Evolutionary conservation across 345 rosid genomes (phyloP).

Genomic region (Geranium rotundifolium): DNA sequence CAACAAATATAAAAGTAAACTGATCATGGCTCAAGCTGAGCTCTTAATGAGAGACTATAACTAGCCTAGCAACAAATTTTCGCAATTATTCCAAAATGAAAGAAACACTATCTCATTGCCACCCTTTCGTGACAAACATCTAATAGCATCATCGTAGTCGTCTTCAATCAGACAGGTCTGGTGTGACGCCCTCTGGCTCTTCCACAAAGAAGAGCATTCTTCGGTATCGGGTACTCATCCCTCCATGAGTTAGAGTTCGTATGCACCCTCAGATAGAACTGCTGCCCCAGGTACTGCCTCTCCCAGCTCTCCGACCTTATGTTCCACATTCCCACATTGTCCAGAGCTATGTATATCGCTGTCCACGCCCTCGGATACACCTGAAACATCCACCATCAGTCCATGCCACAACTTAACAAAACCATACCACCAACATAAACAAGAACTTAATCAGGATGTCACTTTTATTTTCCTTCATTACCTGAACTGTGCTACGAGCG

Average conservation of each 20-base stretch:
- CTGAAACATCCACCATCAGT: slow-evolving; percentile 17
- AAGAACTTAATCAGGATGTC: background rate
- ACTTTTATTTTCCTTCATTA: slow-evolving; percentile 3
- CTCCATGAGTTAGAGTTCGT: slow-evolving; percentile 58
- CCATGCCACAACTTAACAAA: background rate
- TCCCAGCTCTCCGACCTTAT: slow-evolving; percentile 84
- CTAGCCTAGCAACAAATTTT: too few species aligned
- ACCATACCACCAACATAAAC: background rate
- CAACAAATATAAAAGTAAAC: too few species aligned
- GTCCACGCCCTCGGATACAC: slow-evolving; percentile 89
- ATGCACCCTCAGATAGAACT: slow-evolving; percentile 72
- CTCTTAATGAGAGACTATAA: too few species aligned
- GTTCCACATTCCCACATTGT: slow-evolving; percentile 99
- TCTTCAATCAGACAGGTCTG: slow-evolving; percentile 29
- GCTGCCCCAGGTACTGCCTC: slow-evolving; percentile 85
- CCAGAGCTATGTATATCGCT: slow-evolving; percentile 70
- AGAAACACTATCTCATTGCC: slow-evolving; percentile 11
- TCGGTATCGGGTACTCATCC: slow-evolving; percentile 74
- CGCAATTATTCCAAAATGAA: too few species aligned
- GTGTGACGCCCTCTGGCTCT: slow-evolving; percentile 70
- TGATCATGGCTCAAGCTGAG: too few species aligned
- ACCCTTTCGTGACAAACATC: slow-evolving; percentile 46
- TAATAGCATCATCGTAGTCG: background rate
- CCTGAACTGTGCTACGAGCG: slow-evolving; percentile 68
- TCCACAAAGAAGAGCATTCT: slow-evolving; percentile 79